Evolutionary conservation across 148 eudicot species (phyloP), one percentile per base, ranked within the genome.

Genomic region (Arbutus unedo): DNA sequence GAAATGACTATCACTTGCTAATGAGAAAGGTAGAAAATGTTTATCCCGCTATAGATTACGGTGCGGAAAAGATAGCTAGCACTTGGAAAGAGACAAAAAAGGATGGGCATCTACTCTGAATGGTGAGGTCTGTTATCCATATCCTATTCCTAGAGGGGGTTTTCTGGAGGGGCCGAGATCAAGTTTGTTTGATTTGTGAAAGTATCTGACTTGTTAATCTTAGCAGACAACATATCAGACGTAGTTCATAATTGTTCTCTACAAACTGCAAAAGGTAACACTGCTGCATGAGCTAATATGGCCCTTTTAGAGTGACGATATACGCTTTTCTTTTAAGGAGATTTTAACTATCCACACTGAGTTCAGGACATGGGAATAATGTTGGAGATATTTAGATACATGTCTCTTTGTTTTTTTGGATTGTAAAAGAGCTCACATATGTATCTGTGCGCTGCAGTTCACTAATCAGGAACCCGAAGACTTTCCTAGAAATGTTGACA

Each of bases 391-490:
- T 59, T 21, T 45, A 79, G 43, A 3, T 59, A 73, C 54, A 54
- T 81, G 10, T 47, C 66, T 71, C 10, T 67, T 25, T 79, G 51
- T 3, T 25, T 51, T 72, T 19, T 19, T 68, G 71, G 25, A 43
- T 77, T 78, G 21, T 13, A 67, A 21, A 38, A 77, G 49, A 56
- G 15, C 31, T 31, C 25, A 44, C 10, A 11, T 8, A 82, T 23
- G 54, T 57, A 43, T 38, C n/a, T 64, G 1, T 59, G n/a, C 71
- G 73, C 43, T 43, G 44, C 31, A 51, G 75, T 74, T n/a, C 75
- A 76, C 18, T 81, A 66, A 68, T 77, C 55, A 83, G 76, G 77
- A 83, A 77, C n/a, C 7, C 14, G 79, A 60, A 54, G 73, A 18
- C 10, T 67, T 50, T 49, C 5, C 54, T 67, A 71, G 74, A 71